Base-by-base conservation (phyloP, 1,139 yeast genomes). In the Candida frijolesensis region DNA sequence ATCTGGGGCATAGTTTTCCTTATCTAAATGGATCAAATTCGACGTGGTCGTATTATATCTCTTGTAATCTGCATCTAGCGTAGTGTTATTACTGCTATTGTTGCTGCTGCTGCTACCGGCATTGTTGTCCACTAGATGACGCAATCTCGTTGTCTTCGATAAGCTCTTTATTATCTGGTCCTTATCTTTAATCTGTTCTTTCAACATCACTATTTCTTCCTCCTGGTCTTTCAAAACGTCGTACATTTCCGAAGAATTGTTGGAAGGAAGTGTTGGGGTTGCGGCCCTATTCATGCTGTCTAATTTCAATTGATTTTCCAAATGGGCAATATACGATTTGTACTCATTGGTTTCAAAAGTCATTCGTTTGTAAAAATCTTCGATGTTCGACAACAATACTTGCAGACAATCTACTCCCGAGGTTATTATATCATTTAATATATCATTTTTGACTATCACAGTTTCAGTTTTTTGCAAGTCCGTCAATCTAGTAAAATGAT, bases 151-250 rank as follows among this genome's bases (percentile, higher is more conserved):
- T 1, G 86, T 80, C 50, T 84, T 80, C 42, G 85, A 83, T 45
- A 91, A 72, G 9, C 95, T 91, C 55, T 81, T 81, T 51, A 91
- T 89, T 55, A 91, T 84, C 47, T 85, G 85, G 58, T 90, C 96
- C 64, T 90, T 91, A 58, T 77, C 82, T 49, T 79, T 78, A 47
- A 89, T 67, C 46, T 80, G 74, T 53, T 82, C 87, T 59, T 79
- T 79, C 58, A 91, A 71, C 50, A 84, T 89, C 46, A 72, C 64
- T 10, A 90, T 82, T 63, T 89, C 96, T 48, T 84, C 91, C 54
- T 81, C 85, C 57, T 87, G 86, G 40, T 85, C 91, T 52, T 75
- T 76, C 52, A 85, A 56, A 2, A 67, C 55, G 12, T 64, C 53
- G 18, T 43, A 41, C 11, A 51, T 34, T 16, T 47, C 49, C 6